These are phyloP conservation scores for Mycena albidolilacea DNA, from an alignment of 768 basidiomycete genomes.

Conservation along the genomic window DNA sequence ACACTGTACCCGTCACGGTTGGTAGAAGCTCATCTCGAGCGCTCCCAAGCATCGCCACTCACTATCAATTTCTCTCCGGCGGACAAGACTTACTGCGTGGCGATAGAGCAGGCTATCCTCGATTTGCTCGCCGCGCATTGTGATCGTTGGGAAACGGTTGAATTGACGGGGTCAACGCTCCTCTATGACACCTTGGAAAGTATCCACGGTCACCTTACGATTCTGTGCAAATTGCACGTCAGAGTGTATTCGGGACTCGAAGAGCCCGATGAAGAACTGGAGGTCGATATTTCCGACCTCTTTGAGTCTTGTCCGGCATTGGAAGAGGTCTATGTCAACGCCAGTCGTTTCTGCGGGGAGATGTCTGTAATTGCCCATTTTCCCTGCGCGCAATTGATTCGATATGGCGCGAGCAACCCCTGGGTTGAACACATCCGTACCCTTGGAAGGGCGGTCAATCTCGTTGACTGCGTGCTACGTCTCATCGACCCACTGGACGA, in stretches of 20 bases:
- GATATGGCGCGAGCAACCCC: not conserved
- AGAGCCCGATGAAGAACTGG: not conserved
- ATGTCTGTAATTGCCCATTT: not conserved
- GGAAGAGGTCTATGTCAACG: slow-evolving; percentile 9
- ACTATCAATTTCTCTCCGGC: not conserved
- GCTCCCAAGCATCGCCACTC: not conserved
- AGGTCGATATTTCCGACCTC: not conserved
- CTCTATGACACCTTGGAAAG: not conserved
- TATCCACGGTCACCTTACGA: not conserved
- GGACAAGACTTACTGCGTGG: not conserved
- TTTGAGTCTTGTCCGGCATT: slow-evolving; percentile 7
- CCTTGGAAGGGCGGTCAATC: slow-evolving; percentile 17
- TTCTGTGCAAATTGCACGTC: slow-evolving; percentile 6
- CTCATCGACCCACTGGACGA: too few relatives aligned
- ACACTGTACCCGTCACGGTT: not conserved
- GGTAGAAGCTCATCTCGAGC: slow-evolving; percentile 9
- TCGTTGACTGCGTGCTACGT: slow-evolving; percentile 13
- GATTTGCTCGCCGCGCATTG: not conserved
- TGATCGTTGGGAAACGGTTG: slow-evolving; percentile 10
- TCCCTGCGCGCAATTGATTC: slow-evolving; percentile 4
- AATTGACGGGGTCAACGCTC: not conserved
- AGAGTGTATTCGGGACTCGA: not conserved
- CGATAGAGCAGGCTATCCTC: not conserved
- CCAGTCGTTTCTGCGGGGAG: not conserved
- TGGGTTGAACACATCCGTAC: not conserved